Evolutionary conservation across 2,329 filamentous ascomycete genomes (phyloP).

Genomic region (Acephala macrosclerotiorum): DNA sequence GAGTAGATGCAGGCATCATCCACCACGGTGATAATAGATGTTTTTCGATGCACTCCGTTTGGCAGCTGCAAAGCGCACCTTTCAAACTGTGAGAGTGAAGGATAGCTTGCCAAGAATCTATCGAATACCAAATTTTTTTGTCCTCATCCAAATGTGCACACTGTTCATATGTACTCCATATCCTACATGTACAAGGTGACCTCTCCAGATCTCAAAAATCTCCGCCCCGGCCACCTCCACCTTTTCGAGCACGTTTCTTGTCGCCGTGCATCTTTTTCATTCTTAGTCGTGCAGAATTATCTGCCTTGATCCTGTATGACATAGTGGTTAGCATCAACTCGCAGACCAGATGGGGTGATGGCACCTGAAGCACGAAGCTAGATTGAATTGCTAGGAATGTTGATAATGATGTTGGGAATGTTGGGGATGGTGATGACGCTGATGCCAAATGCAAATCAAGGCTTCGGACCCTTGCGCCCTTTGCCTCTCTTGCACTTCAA

Average conservation of each 20-base stretch:
- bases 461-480: constrained; percentile 1
- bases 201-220: not conserved
- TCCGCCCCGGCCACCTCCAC: constrained; percentile 13
- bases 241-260: constrained; percentile 41
- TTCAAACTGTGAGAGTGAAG: not conserved
- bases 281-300: constrained; percentile 40
- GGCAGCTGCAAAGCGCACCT: not conserved
- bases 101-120: not conserved
- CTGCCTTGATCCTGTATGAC: constrained; percentile 38
- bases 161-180: not conserved
- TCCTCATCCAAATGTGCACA: not conserved
- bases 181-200: not conserved
- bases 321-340: constrained; percentile 22
- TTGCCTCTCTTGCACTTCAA: not conserved
- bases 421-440: not conserved
- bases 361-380: not conserved
- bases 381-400: no score
- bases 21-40: no score
- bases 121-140: not conserved
- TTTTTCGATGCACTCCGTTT: no score
- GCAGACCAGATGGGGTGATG: not conserved
- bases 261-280: constrained; percentile 44
- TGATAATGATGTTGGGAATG: no score
- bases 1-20: no score
- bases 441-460: not conserved